Base-by-base conservation (phyloP, 31 red algal genomes). In the Odonthalia washingtoniensis region DNA sequence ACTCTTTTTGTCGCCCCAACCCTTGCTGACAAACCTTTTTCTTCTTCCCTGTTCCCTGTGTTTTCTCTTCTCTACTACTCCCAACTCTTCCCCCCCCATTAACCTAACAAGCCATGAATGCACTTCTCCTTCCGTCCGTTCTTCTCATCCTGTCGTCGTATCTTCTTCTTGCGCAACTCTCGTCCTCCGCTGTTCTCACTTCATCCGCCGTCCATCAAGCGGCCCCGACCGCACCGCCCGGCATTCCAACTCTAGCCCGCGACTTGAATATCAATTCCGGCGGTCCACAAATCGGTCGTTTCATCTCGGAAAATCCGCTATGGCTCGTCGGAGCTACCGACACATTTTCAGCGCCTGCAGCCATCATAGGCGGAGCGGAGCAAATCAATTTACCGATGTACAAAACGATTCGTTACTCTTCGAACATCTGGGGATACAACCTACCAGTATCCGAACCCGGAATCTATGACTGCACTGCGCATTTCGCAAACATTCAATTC, bases 251-350 rank as follows among this genome's bases (percentile, higher is more conserved):
- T 9, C 49, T 21, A 57, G 49, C 78, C 3, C 87, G 78, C 2
- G 28, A 64, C 38, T 82, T 93, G 52, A 87, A 86, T 46, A 69
- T 93, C 83, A 93, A 93, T 61, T 83, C 90, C 5, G 90, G 90
- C 57, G 90, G 83, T n/a, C 78, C 75, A 39, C 68, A 74, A 12
- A 69, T 70, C 33, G 90, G 90, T 57, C 84, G 78, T 35, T 93
- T 87, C 68, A 70, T 93, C 27, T 60, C 76, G 21, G 90, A 93
- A 61, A 37, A 78, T 41, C 85, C 80, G 35, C n/a, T 31, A 21
- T 82, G 72, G 77, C 32, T 87, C 5, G 64, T 87, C 33, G 87
- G 78, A 43, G 16, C 46, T 18, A 83, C 87, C 78, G 3, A 38
- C 35, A 5, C 32, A 38, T 90, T 83, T 53, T 76, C 33, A n/a